Evolutionary conservation across 2,329 filamentous ascomycete genomes (phyloP).

Genomic region (Hypoxylon sp.): DNA sequence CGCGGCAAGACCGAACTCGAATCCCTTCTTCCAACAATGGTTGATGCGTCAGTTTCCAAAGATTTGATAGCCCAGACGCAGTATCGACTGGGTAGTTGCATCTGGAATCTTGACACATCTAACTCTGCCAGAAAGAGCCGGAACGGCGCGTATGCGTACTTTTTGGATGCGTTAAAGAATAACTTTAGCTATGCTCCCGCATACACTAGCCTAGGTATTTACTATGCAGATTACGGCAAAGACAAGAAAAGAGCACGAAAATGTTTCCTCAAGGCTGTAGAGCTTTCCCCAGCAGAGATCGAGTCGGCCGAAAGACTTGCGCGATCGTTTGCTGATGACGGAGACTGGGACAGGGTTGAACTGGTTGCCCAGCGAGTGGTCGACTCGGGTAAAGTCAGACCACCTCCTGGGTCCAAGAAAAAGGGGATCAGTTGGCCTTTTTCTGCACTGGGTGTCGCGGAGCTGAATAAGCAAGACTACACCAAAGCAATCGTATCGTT

Average conservation of each 20-base stretch:
- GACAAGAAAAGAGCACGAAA: conserved; percentile 87
- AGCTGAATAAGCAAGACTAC: conserved; percentile 94
- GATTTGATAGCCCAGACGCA: conserved; percentile 86
- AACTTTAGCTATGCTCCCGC: conserved; percentile 89
- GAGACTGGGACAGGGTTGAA: conserved; percentile 97
- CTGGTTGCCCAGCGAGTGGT: conserved; percentile 89
- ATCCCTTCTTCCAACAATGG: conserved; percentile 68
- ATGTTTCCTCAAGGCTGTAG: conserved; percentile 96
- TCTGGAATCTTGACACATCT: conserved; percentile 85
- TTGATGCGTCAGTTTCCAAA: conserved; percentile 63
- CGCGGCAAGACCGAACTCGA: conserved; percentile 75
- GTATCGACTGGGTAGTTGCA: conserved; percentile 85
- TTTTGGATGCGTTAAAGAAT: conserved; percentile 83
- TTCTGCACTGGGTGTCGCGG: conserved; percentile 89
- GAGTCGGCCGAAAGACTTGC: conserved; percentile 88
- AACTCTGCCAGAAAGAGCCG: conserved; percentile 79
- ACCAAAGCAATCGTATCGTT: conserved; percentile 90
- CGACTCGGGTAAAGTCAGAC: conserved; percentile 91
- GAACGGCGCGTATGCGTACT: conserved; percentile 82
- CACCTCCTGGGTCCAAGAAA: conserved; percentile 90
- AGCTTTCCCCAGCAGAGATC: conserved; percentile 87
- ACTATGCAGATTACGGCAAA: conserved; percentile 88
- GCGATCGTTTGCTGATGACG: conserved; percentile 83
- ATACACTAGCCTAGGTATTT: conserved; percentile 90
- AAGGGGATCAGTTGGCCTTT: conserved; percentile 97